Conservation (phyloP, 2,329 filamentous ascomycete genomes). For the Colletotrichum paranaense region DNA sequence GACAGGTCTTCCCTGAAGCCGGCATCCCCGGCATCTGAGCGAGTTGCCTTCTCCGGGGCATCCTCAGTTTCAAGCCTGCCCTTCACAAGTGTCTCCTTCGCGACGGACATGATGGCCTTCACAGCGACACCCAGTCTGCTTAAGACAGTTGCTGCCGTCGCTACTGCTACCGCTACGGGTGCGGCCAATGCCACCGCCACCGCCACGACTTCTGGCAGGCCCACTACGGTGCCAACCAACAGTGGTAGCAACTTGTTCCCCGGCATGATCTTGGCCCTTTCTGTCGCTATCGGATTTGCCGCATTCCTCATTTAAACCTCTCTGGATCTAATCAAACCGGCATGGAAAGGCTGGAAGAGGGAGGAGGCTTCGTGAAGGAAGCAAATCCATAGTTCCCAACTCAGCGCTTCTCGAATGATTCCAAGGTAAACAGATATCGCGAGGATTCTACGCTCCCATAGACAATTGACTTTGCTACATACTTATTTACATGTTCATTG, state of each 20-base stretch:
- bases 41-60: slow-evolving; percentile 42
- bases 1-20: slow-evolving; percentile 40
- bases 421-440: background rate
- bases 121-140: slow-evolving; percentile 42
- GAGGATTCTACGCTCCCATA: background rate
- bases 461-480: background rate
- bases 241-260: background rate
- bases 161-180: background rate
- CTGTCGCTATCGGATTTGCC: background rate
- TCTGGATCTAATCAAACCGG: background rate
- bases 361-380: background rate
- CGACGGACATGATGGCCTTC: slow-evolving; percentile 39
- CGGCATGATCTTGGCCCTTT: background rate
- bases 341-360: background rate
- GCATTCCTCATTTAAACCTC: background rate
- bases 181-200: slow-evolving; percentile 1
- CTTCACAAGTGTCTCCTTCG: slow-evolving; percentile 41
- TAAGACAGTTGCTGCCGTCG: slow-evolving; percentile 41
- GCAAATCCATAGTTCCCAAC: too few species aligned
- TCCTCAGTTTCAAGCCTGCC: slow-evolving; percentile 41
- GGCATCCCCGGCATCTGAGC: slow-evolving; percentile 38
- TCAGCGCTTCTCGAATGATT: background rate
- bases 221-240: background rate
- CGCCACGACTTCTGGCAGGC: background rate
- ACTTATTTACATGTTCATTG: too few species aligned